Evolutionary conservation across 2,329 filamentous ascomycete genomes (phyloP).

Genomic region (Zymoseptoria crescenta): DNA sequence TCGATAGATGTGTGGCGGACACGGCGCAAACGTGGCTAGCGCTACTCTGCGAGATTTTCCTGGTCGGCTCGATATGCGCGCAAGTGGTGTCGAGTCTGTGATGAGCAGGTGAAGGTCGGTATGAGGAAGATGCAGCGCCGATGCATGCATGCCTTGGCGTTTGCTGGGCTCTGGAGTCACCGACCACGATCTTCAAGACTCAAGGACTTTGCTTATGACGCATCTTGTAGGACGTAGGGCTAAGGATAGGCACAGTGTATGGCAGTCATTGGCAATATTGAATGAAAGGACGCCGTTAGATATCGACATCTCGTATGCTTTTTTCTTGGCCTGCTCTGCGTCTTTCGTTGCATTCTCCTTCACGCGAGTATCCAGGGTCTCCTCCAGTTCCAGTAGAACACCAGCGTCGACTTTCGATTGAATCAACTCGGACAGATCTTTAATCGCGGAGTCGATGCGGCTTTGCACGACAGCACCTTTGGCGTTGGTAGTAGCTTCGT

Average conservation of each 20-base stretch:
- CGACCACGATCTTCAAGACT: neutral
- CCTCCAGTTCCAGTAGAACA: no score
- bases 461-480: no score
- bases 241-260: neutral
- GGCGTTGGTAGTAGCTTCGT: no score
- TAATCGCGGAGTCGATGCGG: no score
- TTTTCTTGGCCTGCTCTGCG: no score
- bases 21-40: no score
- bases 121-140: neutral
- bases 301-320: neutral
- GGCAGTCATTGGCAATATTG: neutral
- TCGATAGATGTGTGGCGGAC: no score
- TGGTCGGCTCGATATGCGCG: neutral
- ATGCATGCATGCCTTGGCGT: neutral
- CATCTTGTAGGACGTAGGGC: neutral
- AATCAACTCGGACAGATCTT: no score
- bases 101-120: neutral
- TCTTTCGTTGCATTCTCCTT: no score
- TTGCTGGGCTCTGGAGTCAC: neutral
- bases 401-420: no score
- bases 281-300: neutral
- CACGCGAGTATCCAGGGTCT: no score
- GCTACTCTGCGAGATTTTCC: neutral
- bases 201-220: neutral
- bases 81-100: neutral